Evolutionary conservation across 371 early-diverging fungal species (phyloP).

Genomic region (Parasitella parasitica): DNA sequence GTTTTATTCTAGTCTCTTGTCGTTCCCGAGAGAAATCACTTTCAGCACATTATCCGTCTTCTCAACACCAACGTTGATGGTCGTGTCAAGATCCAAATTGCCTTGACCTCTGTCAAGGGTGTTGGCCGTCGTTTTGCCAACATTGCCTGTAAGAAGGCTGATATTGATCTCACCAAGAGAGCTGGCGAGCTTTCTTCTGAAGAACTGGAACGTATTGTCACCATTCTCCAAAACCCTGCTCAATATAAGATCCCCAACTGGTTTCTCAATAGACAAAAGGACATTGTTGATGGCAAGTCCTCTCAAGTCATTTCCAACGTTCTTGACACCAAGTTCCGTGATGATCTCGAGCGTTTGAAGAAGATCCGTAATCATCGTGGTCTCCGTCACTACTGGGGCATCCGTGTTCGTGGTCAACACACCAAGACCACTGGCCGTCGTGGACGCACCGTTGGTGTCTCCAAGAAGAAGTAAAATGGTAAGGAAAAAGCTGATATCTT

Average conservation of each 20-base stretch:
- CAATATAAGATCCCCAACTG: constrained; percentile 98
- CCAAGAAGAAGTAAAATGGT: constrained; percentile 88
- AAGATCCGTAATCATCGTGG: constrained; percentile 95
- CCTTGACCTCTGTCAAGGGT: constrained; percentile 98
- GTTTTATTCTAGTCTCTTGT: constrained; percentile 74
- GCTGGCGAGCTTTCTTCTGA: constrained; percentile 97
- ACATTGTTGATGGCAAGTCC: constrained; percentile 92
- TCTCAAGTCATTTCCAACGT: constrained; percentile 94
- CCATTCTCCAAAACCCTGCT: constrained; percentile 92
- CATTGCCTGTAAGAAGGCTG: constrained; percentile 98
- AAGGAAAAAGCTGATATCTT: not conserved
- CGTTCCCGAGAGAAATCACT: constrained; percentile 79
- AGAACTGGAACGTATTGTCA: constrained; percentile 89
- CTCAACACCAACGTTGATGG: constrained; percentile 99
- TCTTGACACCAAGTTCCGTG: constrained; percentile 95
- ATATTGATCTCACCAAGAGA: constrained; percentile 93
- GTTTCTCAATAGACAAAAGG: constrained; percentile 99
- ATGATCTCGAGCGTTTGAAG: constrained; percentile 96
- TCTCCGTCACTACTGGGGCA: constrained; percentile 97
- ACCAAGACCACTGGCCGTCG: constrained; percentile 99
- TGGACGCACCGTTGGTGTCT: constrained; percentile 96
- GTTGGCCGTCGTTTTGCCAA: constrained; percentile 98
- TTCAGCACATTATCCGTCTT: constrained; percentile 99
- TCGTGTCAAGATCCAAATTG: constrained; percentile 93
- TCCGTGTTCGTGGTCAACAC: constrained; percentile 96